Conservation (phyloP, 2,329 filamentous ascomycete species). For the Cordyceps pruinosa region DNA sequence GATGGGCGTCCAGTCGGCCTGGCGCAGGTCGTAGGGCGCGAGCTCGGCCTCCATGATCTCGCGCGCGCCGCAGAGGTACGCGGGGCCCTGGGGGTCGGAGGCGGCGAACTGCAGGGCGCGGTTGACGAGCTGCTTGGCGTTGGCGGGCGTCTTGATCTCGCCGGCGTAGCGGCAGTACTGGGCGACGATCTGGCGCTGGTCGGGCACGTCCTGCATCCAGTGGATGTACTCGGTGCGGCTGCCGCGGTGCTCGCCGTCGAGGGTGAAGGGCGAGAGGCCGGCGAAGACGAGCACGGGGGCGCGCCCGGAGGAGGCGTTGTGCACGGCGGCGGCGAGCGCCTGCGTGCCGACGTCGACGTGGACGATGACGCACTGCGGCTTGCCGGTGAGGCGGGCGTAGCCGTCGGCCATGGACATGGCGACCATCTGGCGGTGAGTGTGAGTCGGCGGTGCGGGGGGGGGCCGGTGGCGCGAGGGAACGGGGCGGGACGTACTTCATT, state of each 20-base stretch:
- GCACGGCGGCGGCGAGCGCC: conserved; percentile 67
- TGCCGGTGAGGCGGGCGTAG: conserved; percentile 63
- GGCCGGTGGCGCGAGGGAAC: neutral
- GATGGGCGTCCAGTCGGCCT: conserved; percentile 63
- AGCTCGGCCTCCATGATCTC: conserved; percentile 86
- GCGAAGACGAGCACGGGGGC: conserved; percentile 73
- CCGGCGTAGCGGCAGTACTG: conserved; percentile 82
- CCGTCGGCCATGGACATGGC: conserved; percentile 80
- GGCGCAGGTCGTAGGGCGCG: conserved; percentile 60
- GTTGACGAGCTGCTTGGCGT: conserved; percentile 85
- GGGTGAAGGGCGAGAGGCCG: conserved; percentile 67
- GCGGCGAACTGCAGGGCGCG: conserved; percentile 76
- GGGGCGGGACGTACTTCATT: conserved; percentile 53
- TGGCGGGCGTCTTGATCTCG: conserved; percentile 77
- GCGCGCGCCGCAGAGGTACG: conserved; percentile 70
- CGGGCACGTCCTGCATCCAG: conserved; percentile 78
- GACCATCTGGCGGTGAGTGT: conserved; percentile 56
- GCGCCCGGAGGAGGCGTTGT: conserved; percentile 70
- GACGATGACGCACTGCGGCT: conserved; percentile 70
- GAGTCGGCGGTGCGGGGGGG: neutral
- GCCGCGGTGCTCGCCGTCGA: conserved; percentile 70
- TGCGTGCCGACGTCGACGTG: conserved; percentile 81
- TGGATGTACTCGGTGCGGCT: conserved; percentile 80
- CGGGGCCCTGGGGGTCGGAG: conserved; percentile 69
- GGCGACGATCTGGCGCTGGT: conserved; percentile 71